Evolutionary conservation across 108 stramenopile genomes (phyloP).

Genomic region (Cylindrotheca fusiformis): DNA sequence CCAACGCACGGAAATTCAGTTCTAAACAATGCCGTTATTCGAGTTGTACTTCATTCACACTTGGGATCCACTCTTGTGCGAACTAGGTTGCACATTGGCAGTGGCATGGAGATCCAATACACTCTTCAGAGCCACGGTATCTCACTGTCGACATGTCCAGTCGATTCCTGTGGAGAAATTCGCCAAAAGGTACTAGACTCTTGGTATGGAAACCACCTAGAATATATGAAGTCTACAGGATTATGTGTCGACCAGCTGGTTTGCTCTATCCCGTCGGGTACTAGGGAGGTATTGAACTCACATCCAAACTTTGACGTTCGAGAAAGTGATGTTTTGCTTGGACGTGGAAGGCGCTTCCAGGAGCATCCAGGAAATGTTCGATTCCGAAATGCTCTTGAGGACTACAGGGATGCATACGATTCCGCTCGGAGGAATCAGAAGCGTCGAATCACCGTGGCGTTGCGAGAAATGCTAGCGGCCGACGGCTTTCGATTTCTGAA

Average conservation of each 20-base stretch:
- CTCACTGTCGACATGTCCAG: background rate
- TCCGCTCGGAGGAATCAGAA: too few species aligned
- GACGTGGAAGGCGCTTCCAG: slow-evolving; percentile 25
- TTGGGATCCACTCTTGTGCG: background rate
- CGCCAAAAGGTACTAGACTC: background rate
- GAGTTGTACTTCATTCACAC: background rate
- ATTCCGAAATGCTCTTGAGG: too few species aligned
- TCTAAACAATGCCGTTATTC: background rate
- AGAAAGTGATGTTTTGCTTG: too few species aligned
- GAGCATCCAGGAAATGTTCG: slow-evolving; percentile 5
- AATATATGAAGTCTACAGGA: too few species aligned
- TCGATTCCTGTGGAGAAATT: background rate
- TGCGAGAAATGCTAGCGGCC: too few species aligned
- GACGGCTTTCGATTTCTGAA: too few species aligned
- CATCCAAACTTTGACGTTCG: slow-evolving; percentile 11
- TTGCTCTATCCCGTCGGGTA: too few species aligned
- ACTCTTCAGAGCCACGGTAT: background rate
- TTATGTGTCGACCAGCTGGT: too few species aligned
- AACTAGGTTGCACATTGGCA: background rate
- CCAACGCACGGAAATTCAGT: background rate
- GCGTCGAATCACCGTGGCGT: too few species aligned
- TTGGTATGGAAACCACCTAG: too few species aligned
- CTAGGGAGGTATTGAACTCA: too few species aligned
- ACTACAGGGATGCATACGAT: too few species aligned
- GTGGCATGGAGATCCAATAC: background rate